Percentiles rank a stretch among this genome's conserved stretches.
phyloP scores from a whole-genome alignment of 257 asterid species.

The Penstemon davidsonii region DNA sequence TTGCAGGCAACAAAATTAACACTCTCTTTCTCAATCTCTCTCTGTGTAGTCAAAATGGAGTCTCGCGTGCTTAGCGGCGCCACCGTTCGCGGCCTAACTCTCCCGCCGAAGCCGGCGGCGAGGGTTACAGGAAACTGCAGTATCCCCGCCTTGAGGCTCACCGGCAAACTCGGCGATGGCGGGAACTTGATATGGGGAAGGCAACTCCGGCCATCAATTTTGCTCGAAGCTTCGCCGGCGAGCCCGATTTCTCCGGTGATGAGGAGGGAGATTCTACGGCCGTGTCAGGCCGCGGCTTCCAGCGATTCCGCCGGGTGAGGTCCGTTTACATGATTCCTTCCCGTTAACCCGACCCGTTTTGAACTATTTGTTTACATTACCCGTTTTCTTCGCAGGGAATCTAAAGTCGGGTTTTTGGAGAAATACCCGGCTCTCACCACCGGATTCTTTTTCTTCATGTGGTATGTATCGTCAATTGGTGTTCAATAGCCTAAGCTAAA shows the following conservation, averaged over 20 bases:
- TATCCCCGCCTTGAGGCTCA: conserved; percentile 38
- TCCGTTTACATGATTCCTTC: conserved; percentile 46
- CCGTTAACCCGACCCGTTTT: conserved; percentile 26
- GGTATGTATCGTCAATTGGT: conserved; percentile 47
- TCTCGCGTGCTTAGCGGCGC: conserved; percentile 88
- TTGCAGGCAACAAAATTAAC: neutral
- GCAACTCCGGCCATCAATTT: conserved; percentile 72
- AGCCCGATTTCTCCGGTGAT: conserved; percentile 27
- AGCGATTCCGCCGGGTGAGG: conserved; percentile 91
- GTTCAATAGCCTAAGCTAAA: too few species aligned
- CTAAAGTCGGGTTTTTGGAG: conserved; percentile 73
- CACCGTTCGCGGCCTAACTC: conserved; percentile 57
- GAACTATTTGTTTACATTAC: conserved; percentile 24
- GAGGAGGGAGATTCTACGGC: conserved; percentile 47
- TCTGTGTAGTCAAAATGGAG: conserved; percentile 64
- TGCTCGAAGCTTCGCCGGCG: conserved; percentile 57
- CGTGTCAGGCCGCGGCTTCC: conserved; percentile 74
- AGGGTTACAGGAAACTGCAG: conserved; percentile 35
- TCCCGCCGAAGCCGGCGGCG: conserved; percentile 48
- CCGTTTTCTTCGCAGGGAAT: conserved; percentile 42
- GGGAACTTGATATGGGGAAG: conserved; percentile 72
- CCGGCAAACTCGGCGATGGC: conserved; percentile 49
- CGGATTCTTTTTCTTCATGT: conserved; percentile 98
- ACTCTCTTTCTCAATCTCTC: conserved; percentile 25
- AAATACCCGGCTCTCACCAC: conserved; percentile 76